phyloP scores from a whole-genome alignment of 257 asterid species.

The Ehretia macrophylla region DNA sequence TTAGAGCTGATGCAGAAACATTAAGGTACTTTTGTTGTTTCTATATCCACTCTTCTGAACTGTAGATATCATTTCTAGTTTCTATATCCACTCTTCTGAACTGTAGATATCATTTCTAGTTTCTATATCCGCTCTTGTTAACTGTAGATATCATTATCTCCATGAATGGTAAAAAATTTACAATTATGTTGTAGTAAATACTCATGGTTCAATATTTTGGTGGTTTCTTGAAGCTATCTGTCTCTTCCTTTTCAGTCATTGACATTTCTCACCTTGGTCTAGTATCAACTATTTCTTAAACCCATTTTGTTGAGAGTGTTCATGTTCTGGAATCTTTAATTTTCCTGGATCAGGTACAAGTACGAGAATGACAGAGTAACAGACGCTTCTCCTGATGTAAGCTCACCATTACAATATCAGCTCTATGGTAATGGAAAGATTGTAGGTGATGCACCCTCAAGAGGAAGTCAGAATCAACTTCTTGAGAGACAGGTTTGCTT shows the following conservation, averaged over 20 bases:
- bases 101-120: too few species aligned
- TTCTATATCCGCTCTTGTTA: too few species aligned
- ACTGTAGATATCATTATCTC: too few species aligned
- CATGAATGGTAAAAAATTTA: too few species aligned
- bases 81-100: too few species aligned
- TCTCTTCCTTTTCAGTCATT: too few species aligned
- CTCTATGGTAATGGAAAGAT: conserved; percentile 87
- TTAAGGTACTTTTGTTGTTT: conserved; percentile 54
- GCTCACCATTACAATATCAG: conserved; percentile 89
- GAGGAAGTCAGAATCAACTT: conserved; percentile 91
- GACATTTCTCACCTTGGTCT: neutral
- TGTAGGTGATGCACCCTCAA: conserved; percentile 72
- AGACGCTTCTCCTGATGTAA: conserved; percentile 79
- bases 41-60: neutral
- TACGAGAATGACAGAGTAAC: conserved; percentile 83
- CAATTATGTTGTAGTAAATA: too few species aligned
- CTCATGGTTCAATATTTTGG: too few species aligned
- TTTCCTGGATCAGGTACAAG: conserved; percentile 60
- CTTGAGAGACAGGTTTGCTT: conserved; percentile 91
- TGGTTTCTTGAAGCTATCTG: too few species aligned
- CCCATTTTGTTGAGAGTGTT: neutral
- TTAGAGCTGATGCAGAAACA: conserved; percentile 95
- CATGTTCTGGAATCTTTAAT: neutral
- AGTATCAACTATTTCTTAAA: neutral
- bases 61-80: neutral